Evolutionary conservation across 257 asterid species (phyloP), one percentile per base, ranked within the genome.

Genomic region (Petunia secreta): DNA sequence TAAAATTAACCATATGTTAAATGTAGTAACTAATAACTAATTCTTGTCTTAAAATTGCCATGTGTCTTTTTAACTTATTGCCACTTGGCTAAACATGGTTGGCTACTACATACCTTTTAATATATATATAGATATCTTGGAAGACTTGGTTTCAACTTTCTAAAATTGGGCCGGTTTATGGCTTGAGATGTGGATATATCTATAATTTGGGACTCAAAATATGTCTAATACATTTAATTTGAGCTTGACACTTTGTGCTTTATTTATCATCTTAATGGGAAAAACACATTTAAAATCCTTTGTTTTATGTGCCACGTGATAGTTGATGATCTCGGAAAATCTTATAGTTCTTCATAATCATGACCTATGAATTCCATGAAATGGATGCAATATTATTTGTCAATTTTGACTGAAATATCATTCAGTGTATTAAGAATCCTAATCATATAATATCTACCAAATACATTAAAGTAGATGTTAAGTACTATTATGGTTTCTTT

Each of bases 391-490:
- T 38, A 46, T 43, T 67, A 50, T 44, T 43, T 36, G 55, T 67
- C 15, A 41, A 15, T 16, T 8, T 46, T 15, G 53, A n/a, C 55
- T 67, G 75, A 10, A 8, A 66, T 66, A 41, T 43, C 55, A 15
- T 65, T 67, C 43, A 43, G 55, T 38, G 6, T 11, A 67, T n/a
- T 44, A 43, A 67, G 39, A 67, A 38, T n/a, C 43, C 75, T 67
- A 15, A 67, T 78, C 68, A 46, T 62, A 43, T 52, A 75, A 62
- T 60, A 40, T 44, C 81, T 78, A 55, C 64, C 52, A 54, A 40
- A 75, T 8, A 40, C 54, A 8, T 39, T 55, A 38, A 75, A 67
- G 8, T 55, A 67, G 55, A 67, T 67, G 65, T 75, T 75, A 53
- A 36, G 37, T 75, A 37, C 67, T 75, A 54, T 40, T 43, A 54